Percentiles rank a stretch among this genome's conserved stretches.
Conservation (phyloP, 2,329 filamentous ascomycete genomes). For the Exophiala dermatitidis region DNA sequence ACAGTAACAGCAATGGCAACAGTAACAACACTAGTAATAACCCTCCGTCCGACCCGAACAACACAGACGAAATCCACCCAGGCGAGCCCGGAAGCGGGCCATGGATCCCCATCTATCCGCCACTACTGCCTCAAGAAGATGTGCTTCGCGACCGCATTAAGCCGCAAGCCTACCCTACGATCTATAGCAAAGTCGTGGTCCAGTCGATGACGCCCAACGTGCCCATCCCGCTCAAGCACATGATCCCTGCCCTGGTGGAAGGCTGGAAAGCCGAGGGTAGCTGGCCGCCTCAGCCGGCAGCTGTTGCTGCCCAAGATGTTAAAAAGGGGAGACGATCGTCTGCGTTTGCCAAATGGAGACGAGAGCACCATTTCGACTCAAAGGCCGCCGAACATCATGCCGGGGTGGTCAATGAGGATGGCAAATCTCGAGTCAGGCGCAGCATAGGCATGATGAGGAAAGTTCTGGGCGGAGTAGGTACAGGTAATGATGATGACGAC, state of each 20-base stretch:
- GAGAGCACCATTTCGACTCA: conserved; percentile 9
- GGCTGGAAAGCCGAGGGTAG: conserved; percentile 92
- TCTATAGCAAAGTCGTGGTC: conserved; percentile 83
- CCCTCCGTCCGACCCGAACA: no score
- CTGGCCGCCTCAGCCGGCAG: conserved; percentile 63
- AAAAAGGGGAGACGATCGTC: conserved; percentile 15
- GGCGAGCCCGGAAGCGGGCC: conserved; percentile 38
- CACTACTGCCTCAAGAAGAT: conserved; percentile 66
- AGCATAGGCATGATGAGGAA: conserved; percentile 21
- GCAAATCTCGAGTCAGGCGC: conserved; percentile 10
- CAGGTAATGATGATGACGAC: not conserved
- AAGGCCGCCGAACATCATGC: conserved; percentile 2
- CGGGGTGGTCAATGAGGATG: conserved; percentile 4
- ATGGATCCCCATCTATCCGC: conserved; percentile 64
- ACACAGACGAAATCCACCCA: not conserved
- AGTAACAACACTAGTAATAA: not conserved
- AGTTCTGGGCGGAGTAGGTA: conserved; percentile 8
- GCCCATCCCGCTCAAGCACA: conserved; percentile 77
- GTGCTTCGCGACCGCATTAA: conserved; percentile 70
- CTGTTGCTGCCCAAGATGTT: conserved; percentile 6
- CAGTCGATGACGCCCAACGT: conserved; percentile 74
- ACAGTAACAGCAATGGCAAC: conserved; percentile 1
- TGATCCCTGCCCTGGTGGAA: conserved; percentile 71
- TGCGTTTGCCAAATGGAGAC: conserved; percentile 17
- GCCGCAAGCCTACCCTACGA: conserved; percentile 65